Conservation (phyloP, 2,329 filamentous ascomycete species). For the Aspergillus fumigatus region DNA sequence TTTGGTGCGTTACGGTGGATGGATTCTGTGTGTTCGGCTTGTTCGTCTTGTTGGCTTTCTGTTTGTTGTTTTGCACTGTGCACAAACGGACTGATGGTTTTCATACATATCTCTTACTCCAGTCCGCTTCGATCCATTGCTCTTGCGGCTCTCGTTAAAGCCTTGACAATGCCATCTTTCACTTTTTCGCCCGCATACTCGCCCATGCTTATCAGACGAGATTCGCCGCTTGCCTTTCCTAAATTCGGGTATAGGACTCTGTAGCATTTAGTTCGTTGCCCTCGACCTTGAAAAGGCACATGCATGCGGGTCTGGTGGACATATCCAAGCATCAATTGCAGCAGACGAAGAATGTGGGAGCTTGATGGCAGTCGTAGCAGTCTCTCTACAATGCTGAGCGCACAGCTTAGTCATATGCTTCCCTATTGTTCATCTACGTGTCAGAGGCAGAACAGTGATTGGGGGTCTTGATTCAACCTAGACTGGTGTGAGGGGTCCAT, state of each 20-base stretch:
- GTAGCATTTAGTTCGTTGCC: neutral
- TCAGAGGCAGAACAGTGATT: neutral
- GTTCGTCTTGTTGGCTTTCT: neutral
- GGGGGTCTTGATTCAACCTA: neutral
- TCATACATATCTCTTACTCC: neutral
- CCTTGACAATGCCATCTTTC: neutral
- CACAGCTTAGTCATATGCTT: neutral
- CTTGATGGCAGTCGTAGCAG: neutral
- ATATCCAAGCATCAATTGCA: neutral
- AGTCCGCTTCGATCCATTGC: neutral
- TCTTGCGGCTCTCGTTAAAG: neutral
- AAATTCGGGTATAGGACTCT: neutral
- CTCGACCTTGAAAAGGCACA: neutral
- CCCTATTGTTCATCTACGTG: neutral
- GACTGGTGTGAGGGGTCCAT: neutral
- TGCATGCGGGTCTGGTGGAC: too few relatives aligned
- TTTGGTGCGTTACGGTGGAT: neutral
- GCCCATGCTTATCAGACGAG: neutral
- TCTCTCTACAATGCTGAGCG: neutral
- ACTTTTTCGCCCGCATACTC: neutral
- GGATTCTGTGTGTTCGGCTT: neutral
- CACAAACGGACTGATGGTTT: neutral
- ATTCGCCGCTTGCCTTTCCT: neutral
- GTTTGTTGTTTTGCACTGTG: neutral
- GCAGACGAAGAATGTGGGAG: neutral